Conservation (phyloP, 208 protist species). For the Wallacemonas sp. region DNA sequence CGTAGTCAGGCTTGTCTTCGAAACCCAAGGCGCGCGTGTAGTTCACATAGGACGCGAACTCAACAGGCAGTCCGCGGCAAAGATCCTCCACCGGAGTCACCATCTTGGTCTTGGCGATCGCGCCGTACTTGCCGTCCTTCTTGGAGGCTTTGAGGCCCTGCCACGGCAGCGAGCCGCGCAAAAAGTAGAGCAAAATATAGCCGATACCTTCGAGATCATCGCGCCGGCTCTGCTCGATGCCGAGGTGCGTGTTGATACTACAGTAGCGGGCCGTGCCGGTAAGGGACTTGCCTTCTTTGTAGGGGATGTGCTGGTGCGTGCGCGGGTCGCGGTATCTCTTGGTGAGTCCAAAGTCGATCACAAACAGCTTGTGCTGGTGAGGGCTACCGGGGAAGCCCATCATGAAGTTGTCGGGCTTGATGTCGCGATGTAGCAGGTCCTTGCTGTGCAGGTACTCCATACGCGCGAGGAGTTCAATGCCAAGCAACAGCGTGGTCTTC, state of each 20-base stretch:
- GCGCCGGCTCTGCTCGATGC: constrained; percentile 96
- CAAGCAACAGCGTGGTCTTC: constrained; percentile 94
- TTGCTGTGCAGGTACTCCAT: constrained; percentile 95
- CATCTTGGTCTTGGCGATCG: constrained; percentile 40
- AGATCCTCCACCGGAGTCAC: constrained; percentile 91
- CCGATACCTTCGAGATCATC: constrained; percentile 99
- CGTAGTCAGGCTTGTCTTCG: constrained; percentile 99
- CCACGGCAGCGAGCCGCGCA: constrained; percentile 98
- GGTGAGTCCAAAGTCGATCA: constrained; percentile 99
- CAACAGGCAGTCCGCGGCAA: constrained; percentile 92
- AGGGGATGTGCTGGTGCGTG: constrained; percentile 99
- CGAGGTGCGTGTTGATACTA: constrained; percentile 99
- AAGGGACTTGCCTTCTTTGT: constrained; percentile 98
- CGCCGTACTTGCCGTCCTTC: constrained; percentile 62
- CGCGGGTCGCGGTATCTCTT: constrained; percentile 99
- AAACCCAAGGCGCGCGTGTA: constrained; percentile 97
- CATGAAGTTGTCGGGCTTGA: constrained; percentile 96
- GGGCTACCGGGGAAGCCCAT: constrained; percentile 81
- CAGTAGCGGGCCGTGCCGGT: constrained; percentile 99
- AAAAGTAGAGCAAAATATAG: constrained; percentile 99
- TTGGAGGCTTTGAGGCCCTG: constrained; percentile 96
- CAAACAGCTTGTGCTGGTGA: constrained; percentile 93
- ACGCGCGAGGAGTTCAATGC: constrained; percentile 90
- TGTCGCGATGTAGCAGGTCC: constrained; percentile 93
- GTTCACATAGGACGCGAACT: constrained; percentile 98